Conservation (phyloP, 2,329 filamentous ascomycete species). For the Alternaria metachromatica region DNA sequence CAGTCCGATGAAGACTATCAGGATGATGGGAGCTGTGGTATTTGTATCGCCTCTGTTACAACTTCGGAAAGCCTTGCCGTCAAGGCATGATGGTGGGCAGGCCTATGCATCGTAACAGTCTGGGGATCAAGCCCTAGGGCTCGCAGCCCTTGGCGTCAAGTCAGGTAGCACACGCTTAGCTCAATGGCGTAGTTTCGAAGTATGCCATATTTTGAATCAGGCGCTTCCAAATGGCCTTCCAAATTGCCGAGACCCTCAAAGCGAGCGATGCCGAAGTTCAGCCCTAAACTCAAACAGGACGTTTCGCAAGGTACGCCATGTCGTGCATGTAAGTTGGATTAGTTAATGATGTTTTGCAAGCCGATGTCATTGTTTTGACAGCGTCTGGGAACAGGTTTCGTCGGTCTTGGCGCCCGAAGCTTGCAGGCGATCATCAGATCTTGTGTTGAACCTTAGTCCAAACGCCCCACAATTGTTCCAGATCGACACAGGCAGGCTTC, state of each 20-base stretch:
- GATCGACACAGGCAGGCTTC: not conserved
- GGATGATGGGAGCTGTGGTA: slow-evolving; percentile 20
- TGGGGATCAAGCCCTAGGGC: slow-evolving; percentile 15
- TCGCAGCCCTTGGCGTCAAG: not conserved
- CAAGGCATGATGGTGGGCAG: slow-evolving; percentile 14
- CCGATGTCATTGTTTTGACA: slow-evolving; percentile 38
- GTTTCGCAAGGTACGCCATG: slow-evolving; percentile 22
- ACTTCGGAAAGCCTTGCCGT: not conserved
- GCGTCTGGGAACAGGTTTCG: slow-evolving; percentile 44
- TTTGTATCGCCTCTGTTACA: slow-evolving; percentile 26
- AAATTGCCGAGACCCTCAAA: slow-evolving; percentile 8
- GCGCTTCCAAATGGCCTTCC: slow-evolving; percentile 3
- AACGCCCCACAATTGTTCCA: slow-evolving; percentile 6
- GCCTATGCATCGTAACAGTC: slow-evolving; percentile 8
- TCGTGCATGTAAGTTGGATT: slow-evolving; percentile 5
- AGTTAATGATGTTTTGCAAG: slow-evolving; percentile 32
- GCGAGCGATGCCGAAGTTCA: slow-evolving; percentile 7
- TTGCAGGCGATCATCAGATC: slow-evolving; percentile 28
- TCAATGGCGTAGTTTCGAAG: slow-evolving; percentile 21
- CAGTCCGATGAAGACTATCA: slow-evolving; percentile 31
- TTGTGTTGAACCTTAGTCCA: slow-evolving; percentile 26
- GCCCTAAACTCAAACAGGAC: slow-evolving; percentile 12
- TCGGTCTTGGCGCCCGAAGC: slow-evolving; percentile 36
- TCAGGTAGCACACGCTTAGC: slow-evolving; percentile 17
- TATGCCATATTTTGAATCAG: slow-evolving; percentile 24